Evolutionary conservation across 2,329 filamentous ascomycete genomes (phyloP).

Genomic region (Drechslerella dactyloides): DNA sequence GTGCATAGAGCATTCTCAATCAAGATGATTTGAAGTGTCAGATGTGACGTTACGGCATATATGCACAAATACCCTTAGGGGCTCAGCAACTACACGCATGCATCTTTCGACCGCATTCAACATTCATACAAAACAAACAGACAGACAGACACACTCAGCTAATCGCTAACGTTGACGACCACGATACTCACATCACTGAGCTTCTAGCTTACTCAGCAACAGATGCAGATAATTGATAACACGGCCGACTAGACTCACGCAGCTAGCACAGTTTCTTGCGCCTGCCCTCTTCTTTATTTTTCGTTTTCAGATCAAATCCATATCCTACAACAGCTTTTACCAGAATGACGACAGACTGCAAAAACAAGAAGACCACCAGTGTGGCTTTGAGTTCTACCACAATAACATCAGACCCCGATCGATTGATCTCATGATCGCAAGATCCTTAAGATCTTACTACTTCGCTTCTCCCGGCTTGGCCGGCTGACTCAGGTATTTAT

Average conservation of each 20-base stretch:
- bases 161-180: constrained; percentile 1
- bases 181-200: neutral
- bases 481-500: too few species aligned
- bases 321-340: constrained; percentile 12
- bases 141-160: too few species aligned
- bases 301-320: constrained; percentile 13
- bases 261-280: neutral
- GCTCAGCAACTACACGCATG: too few species aligned
- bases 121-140: too few species aligned
- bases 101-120: too few species aligned
- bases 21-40: neutral
- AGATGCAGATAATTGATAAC: constrained; percentile 20
- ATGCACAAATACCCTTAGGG: too few species aligned
- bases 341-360: constrained; percentile 45
- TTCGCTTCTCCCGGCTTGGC: too few species aligned
- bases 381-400: constrained; percentile 6
- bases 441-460: too few species aligned
- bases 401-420: neutral
- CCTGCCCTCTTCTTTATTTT: constrained; percentile 4
- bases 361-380: constrained; percentile 13
- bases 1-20: constrained; percentile 8
- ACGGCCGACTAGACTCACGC: neutral
- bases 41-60: too few species aligned
- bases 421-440: neutral
- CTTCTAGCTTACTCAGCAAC: constrained; percentile 11